Base-by-base conservation (phyloP, 441 rosid species). In the Adansonia rubrostipa region DNA sequence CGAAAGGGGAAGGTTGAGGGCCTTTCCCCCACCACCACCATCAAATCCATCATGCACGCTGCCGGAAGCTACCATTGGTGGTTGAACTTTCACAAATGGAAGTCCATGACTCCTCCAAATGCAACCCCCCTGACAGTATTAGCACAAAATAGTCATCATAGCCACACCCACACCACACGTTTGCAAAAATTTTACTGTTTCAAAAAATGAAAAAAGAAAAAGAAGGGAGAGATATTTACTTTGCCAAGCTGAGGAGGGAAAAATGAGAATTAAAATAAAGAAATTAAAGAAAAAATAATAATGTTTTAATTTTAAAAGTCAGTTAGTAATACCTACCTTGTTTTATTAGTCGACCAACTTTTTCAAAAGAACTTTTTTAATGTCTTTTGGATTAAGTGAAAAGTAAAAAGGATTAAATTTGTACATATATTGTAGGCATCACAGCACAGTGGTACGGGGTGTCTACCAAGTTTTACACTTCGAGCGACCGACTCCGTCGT, bases 31-130 rank as follows among this genome's bases (percentile, higher is more conserved):
- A 48, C 13, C 42, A 22, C 73, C 73, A 48, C 42, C 42, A 22
- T 58, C 28, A 28, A 58, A 17, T 58, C 63, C 56, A 51, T 48
- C 54, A 69, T 69, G 57, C 51, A 69, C 6, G 44, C 44, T 28
- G 66, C 28, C 15, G 33, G 65, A 7, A 24, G 36, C 36, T 22
- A 60, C 36, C 2, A 11, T 0, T 11, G 58, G 60, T 50, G 11
- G 22, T 71, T 24, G 5, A 71, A 71, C 19, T 50, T 71, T 7
- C 14, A 50, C 74, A 48, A 51, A 36, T n/a, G 20, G 45, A 71
- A 71, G 74, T 45, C 60, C 74, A 24, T 24, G 13, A 51, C 45
- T 24, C 28, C 58, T 24, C 20, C 22, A 50, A 71, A 71, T 15
- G 44, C 47, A 51, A 9, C 58, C 17, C 45, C 2, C 11, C 8